A percentile compares a stretch with the other conserved stretches of the same genome.
These are phyloP conservation scores for Aquanectria penicillioides DNA, from an alignment of 2,329 filamentous ascomycete species.

Conservation along the genomic window DNA sequence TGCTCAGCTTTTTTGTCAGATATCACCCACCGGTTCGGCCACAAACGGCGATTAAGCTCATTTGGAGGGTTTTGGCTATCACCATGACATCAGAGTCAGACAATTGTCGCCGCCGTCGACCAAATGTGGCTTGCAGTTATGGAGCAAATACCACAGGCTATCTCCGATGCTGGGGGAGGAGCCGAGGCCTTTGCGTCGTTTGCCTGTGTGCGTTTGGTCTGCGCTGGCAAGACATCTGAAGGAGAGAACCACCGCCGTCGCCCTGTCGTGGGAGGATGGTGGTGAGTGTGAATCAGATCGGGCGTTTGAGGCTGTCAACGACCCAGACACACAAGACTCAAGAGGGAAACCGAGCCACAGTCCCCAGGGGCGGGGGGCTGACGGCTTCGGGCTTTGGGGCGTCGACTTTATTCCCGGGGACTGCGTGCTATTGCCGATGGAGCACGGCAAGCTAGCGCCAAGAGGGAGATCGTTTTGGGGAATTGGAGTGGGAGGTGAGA, in stretches of 20 bases:
- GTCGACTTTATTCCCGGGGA: conserved; percentile 29
- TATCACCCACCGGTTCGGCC: conserved; percentile 25
- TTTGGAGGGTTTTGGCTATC: conserved; percentile 18
- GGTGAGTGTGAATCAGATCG: background rate
- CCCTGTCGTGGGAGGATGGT: too few species aligned
- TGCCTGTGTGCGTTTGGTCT: background rate
- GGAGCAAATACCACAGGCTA: background rate
- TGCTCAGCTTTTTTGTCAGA: too few species aligned
- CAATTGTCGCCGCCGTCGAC: conserved; percentile 26
- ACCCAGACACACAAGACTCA: background rate
- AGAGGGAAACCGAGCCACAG: background rate
- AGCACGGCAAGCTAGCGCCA: conserved; percentile 25
- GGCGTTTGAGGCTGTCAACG: too few species aligned
- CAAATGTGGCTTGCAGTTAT: conserved; percentile 25
- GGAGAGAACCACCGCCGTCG: background rate
- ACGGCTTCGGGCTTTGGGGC: background rate
- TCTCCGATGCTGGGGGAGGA: conserved; percentile 3
- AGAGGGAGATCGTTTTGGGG: conserved; percentile 21
- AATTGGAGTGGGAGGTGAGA: conserved; percentile 11
- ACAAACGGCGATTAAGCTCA: conserved; percentile 27
- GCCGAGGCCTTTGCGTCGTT: background rate
- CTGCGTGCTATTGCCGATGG: conserved; percentile 31
- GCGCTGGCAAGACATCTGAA: background rate
- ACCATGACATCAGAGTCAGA: conserved; percentile 36
- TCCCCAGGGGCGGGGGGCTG: background rate